phyloP scores from a whole-genome alignment of 2,329 filamentous ascomycete species.

The Neonectria sp. region DNA sequence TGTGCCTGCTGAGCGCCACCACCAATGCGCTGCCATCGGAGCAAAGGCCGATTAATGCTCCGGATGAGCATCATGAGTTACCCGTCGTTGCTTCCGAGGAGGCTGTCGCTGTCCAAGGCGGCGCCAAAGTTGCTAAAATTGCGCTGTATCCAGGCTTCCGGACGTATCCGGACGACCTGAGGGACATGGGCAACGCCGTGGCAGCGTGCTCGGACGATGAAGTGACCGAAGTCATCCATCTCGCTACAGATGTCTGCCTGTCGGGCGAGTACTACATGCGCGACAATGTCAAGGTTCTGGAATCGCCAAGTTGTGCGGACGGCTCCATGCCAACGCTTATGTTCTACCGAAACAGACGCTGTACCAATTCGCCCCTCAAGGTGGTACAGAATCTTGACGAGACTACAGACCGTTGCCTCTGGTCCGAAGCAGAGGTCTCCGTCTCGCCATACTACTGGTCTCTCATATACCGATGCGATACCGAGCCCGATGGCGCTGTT shows the following conservation, averaged over 20 bases:
- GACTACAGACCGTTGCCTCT: constrained; percentile 1
- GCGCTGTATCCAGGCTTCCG: constrained; percentile 16
- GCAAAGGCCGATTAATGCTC: constrained; percentile 10
- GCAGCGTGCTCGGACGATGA: constrained; percentile 4
- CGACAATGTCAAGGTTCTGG: constrained; percentile 13
- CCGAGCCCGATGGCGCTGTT: not conserved
- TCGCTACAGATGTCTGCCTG: constrained; percentile 11
- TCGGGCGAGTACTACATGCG: constrained; percentile 21
- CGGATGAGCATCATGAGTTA: not conserved
- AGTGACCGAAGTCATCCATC: constrained; percentile 1
- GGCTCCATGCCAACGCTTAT: constrained; percentile 4
- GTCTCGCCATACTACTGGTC: constrained; percentile 23
- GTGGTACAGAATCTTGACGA: not conserved
- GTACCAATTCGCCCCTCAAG: not conserved
- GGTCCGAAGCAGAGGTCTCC: constrained; percentile 14
- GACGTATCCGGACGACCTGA: constrained; percentile 21
- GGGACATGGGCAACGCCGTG: constrained; percentile 14
- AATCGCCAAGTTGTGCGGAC: constrained; percentile 10
- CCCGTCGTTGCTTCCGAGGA: not conserved
- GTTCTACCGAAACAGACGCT: constrained; percentile 18
- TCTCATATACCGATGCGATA: constrained; percentile 22
- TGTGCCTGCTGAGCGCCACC: not conserved
- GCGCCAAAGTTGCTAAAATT: constrained; percentile 1
- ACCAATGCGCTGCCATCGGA: not conserved
- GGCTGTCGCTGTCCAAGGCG: not conserved